Conservation (phyloP, 1,139 yeast genomes). For the Saccharomyces hybrid region DNA sequence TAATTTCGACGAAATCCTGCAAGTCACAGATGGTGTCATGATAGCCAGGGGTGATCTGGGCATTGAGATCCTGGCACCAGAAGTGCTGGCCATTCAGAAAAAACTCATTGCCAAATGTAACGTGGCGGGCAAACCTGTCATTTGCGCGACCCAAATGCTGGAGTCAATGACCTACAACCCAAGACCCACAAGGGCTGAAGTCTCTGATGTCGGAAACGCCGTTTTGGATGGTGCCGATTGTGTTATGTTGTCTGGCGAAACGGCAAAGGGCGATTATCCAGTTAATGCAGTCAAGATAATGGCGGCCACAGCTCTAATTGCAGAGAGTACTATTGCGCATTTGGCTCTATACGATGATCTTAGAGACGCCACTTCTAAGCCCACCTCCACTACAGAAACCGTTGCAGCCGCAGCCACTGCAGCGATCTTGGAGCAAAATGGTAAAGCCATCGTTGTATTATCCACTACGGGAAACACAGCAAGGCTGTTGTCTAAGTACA, state of each 20-base stretch:
- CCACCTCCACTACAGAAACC: constrained; percentile 92
- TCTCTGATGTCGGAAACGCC: constrained; percentile 98
- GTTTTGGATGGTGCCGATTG: constrained; percentile 99
- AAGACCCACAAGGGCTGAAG: constrained; percentile 99
- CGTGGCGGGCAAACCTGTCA: constrained; percentile 98
- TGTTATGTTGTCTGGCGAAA: constrained; percentile 99
- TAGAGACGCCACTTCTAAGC: constrained; percentile 76
- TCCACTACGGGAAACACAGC: constrained; percentile 95
- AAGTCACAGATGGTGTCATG: constrained; percentile 98
- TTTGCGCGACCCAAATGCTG: constrained; percentile 99
- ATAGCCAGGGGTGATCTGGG: constrained; percentile 99
- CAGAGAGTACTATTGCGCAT: constrained; percentile 96
- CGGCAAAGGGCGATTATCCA: constrained; percentile 99
- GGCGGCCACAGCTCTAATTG: constrained; percentile 95
- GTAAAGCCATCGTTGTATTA: constrained; percentile 92
- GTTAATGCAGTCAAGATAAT: constrained; percentile 94
- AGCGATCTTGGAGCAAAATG: constrained; percentile 92
- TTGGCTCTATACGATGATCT: constrained; percentile 80
- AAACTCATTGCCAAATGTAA: constrained; percentile 98
- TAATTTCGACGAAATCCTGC: constrained; percentile 93
- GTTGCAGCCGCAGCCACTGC: constrained; percentile 96
- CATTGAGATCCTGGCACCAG: constrained; percentile 98
- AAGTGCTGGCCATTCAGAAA: constrained; percentile 97
- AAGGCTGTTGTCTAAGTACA: constrained; percentile 91
- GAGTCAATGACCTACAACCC: constrained; percentile 99